A percentile compares a stretch with the other conserved stretches of the same genome.
phyloP scores from a whole-genome alignment of 768 basidiomycete species.

The Rhodotorula kratochvilovae region DNA sequence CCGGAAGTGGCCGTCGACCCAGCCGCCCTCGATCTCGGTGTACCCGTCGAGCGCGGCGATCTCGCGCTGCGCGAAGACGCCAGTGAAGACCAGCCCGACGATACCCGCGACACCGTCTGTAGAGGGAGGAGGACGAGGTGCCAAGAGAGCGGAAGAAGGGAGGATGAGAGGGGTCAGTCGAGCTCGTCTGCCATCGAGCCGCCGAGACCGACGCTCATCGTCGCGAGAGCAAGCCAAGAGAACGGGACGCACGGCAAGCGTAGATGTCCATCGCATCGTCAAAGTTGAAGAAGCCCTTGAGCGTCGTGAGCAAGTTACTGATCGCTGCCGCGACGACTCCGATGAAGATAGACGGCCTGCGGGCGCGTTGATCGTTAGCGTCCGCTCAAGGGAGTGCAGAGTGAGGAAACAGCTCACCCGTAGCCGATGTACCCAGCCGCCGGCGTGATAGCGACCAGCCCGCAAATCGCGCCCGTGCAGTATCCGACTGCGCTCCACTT shows the following conservation, averaged over 20 bases:
- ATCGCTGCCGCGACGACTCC: constrained; percentile 75
- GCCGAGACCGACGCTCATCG: no score
- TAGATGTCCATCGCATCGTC: constrained; percentile 64
- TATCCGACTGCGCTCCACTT: constrained; percentile 94
- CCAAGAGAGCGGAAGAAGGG: no score
- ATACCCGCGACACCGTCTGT: constrained; percentile 49
- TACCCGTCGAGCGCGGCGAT: constrained; percentile 76
- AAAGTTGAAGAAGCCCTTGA: constrained; percentile 57
- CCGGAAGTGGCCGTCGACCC: constrained; percentile 60
- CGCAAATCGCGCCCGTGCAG: constrained; percentile 88
- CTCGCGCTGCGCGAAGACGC: constrained; percentile 70
- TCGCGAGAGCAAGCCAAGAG: no score
- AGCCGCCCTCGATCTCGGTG: constrained; percentile 65
- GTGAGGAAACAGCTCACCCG: constrained; percentile 44
- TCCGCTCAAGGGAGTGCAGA: neutral
- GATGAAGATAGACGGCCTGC: constrained; percentile 70
- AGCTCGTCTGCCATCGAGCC: neutral
- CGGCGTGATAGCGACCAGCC: constrained; percentile 72
- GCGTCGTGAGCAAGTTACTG: constrained; percentile 93
- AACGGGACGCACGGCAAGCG: constrained; percentile 55
- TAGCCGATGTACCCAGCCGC: constrained; percentile 50
- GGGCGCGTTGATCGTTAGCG: no score
- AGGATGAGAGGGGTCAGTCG: neutral
- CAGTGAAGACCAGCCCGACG: constrained; percentile 62
- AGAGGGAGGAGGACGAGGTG: neutral